Base-by-base conservation (phyloP, 345 rosid species). In the Aegle marmelos region DNA sequence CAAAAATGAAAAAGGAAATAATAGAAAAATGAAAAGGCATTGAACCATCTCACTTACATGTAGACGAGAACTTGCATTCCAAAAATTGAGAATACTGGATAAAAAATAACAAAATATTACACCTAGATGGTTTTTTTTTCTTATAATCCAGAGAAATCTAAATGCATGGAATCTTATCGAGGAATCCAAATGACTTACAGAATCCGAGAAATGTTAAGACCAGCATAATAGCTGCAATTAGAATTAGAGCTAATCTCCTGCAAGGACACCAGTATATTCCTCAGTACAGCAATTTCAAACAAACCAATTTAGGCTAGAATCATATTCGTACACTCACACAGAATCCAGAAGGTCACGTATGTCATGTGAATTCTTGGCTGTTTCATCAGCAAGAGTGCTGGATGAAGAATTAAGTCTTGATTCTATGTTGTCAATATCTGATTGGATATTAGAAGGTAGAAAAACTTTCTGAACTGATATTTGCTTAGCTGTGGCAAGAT, bases 341-440 rank as follows among this genome's bases (percentile, higher is more conserved):
- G 98, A 88, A 79, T 90, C 89, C 58, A 96, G 81, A 59, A 90
- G 90, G 62, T 94, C 87, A 79, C 78, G 76, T 7, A 90, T 90
- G 68, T 89, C 85, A n/a, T 83, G 79, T 3, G 95, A 87, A 82
- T 90, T 90, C 73, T 80, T 89, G 27, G 70, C 78, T 1, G 98
- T 73, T 81, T 88, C 80, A 57, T 87, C 86, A 21, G 93, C 79
- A 72, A 96, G 83, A 33, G 67, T 80, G 54, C 86, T 84, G 54
- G 90, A 87, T 25, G 98, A 88, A 65, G 94, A 86, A 71, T 73
- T 77, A 5, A 94, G 86, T 83, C 83, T 92, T 13, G 78, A 76
- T 81, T 84, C 97, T 4, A 94, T 85, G 79, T 88, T 90, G 75
- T 94, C 99, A 77, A 96, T 94, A 79, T 96, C 97, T 54, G 98